Base-by-base conservation (phyloP, 176 grass and related monocot genomes). In the Zoysia japonica region DNA sequence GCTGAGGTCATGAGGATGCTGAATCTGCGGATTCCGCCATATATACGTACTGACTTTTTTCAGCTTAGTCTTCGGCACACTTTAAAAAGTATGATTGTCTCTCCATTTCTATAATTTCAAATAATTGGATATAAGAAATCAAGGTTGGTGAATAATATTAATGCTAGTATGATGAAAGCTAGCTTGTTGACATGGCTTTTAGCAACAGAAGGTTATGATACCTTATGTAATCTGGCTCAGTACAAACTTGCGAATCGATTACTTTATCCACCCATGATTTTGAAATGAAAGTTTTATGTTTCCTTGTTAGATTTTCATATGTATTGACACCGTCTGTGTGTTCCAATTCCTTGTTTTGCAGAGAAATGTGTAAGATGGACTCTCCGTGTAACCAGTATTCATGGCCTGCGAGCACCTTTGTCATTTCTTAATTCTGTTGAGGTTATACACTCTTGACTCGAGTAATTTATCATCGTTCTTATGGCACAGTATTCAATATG, bases 331-430 rank as follows among this genome's bases (percentile, higher is more conserved):
- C 19, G 9, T 14, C 20, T 8, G 48, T 72, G 9, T 46, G 9
- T 78, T 83, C 46, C 45, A 47, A 37, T 54, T 19, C n/a, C 39
- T 47, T 35, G 9, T 70, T 84, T 74, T 76, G 43, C 80, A 94
- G 95, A 94, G 90, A 83, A 85, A 87, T 88, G 87, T 47, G 85
- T 92, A 48, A 90, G 89, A 92, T 97, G 95, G 95, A 92, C 82
- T 52, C 65, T 97, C 44, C 85, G 89, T 78, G 85, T 97, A 77
- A 90, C 74, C 68, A 97, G 95, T 63, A 83, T 85, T 74, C 95
- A 97, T 90, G 95, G 95, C 51, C 68, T 87, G 73, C 89, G 82
- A 89, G 92, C 92, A 76, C 87, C 89, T 48, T 80, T 97, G 71
- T 70, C 92, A 19, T 97, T 97, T 90, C 88, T 97, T 61, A 86